Evolutionary conservation across 345 rosid genomes (phyloP).

Genomic region (Balakata baccata): DNA sequence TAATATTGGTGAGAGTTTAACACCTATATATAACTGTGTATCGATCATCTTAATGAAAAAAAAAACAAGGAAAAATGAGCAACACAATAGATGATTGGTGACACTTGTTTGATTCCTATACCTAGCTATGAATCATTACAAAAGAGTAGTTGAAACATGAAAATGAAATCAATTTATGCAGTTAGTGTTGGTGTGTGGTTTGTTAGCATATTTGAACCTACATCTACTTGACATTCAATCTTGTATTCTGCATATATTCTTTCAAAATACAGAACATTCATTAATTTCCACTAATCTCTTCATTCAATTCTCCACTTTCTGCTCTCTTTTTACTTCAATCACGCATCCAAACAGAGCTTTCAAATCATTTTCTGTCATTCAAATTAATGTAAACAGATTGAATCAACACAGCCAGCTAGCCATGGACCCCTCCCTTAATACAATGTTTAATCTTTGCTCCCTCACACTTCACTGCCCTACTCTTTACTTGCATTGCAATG

Average conservation of each 20-base stretch:
- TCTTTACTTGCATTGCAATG: not conserved
- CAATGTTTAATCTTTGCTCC: not conserved
- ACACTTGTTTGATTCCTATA: not conserved
- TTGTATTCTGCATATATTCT: too few species aligned
- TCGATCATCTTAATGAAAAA: too few species aligned
- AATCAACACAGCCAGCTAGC: not conserved
- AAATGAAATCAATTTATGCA: not conserved
- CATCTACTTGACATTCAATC: not conserved
- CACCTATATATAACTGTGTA: too few species aligned
- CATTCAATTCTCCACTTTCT: too few species aligned
- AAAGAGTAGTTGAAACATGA: conserved; percentile 11
- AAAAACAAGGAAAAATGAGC: too few species aligned
- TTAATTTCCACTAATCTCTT: too few species aligned
- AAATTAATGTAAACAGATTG: not conserved
- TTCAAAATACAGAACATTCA: too few species aligned
- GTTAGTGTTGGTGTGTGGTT: not conserved
- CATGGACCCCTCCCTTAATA: not conserved
- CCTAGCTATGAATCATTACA: not conserved
- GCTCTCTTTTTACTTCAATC: not conserved
- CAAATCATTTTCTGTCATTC: not conserved
- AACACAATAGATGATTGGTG: not conserved
- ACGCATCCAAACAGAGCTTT: not conserved
- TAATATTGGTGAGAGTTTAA: too few species aligned
- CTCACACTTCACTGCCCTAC: not conserved
- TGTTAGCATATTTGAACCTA: not conserved